These are phyloP conservation scores for Elsinoe perseae DNA, from an alignment of 2,329 filamentous ascomycete species.

Conservation along the genomic window DNA sequence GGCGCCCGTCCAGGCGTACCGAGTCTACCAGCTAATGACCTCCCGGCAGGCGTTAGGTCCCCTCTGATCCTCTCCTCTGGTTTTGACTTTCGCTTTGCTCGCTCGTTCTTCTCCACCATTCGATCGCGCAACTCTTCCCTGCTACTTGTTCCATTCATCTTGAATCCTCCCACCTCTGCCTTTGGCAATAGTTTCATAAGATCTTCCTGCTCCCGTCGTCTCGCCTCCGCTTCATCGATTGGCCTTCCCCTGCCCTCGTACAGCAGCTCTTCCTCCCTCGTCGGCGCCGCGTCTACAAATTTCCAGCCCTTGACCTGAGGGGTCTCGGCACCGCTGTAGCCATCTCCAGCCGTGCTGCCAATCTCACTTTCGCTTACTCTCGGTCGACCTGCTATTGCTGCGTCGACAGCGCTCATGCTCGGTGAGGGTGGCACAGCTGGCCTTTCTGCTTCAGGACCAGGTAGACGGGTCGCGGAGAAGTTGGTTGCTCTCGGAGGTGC, in stretches of 20 bases:
- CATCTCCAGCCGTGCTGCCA: slow-evolving; percentile 25
- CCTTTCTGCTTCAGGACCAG: slow-evolving; percentile 28
- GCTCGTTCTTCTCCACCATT: slow-evolving; percentile 62
- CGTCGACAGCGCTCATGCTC: slow-evolving; percentile 73
- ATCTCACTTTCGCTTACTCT: slow-evolving; percentile 53
- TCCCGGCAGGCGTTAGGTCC: slow-evolving; percentile 63
- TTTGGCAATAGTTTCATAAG: slow-evolving; percentile 38
- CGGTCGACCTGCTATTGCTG: slow-evolving; percentile 70
- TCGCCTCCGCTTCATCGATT: slow-evolving; percentile 28
- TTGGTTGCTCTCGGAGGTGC: slow-evolving; percentile 70
- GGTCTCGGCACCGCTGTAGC: slow-evolving; percentile 63
- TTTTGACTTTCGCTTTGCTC: slow-evolving; percentile 41
- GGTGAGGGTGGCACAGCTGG: slow-evolving; percentile 59
- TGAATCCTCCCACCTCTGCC: slow-evolving; percentile 54
- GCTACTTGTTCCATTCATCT: slow-evolving; percentile 63
- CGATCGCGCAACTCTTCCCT: slow-evolving; percentile 76
- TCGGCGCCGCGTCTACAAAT: slow-evolving; percentile 78
- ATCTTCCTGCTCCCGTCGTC: slow-evolving; percentile 30
- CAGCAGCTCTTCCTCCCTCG: slow-evolving; percentile 46
- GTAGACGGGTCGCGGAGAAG: slow-evolving; percentile 77
- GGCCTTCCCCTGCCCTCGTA: slow-evolving; percentile 38
- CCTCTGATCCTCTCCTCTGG: slow-evolving; percentile 39
- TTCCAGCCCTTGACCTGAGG: slow-evolving; percentile 88
- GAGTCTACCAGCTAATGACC: slow-evolving; percentile 58
- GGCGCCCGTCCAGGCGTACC: slow-evolving; percentile 23